Evolutionary conservation across 2,329 filamentous ascomycete species (phyloP).

Genomic region (Arthrobotrys megalospora): DNA sequence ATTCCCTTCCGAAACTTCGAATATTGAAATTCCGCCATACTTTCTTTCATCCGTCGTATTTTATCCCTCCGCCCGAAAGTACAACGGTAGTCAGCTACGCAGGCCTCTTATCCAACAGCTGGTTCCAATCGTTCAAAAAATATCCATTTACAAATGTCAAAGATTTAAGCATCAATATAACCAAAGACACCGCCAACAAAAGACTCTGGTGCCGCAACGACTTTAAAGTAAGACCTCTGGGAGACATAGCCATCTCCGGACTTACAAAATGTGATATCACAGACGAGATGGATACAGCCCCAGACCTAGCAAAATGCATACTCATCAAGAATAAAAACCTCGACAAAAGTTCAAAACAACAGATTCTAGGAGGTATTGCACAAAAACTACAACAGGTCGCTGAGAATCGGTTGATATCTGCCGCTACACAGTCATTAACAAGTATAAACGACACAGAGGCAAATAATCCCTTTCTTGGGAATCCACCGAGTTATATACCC

Average conservation of each 20-base stretch:
- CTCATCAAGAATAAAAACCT: not conserved
- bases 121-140: constrained; percentile 10
- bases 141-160: not conserved
- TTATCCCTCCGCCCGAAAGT: not conserved
- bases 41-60: constrained; percentile 4
- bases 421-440: not conserved
- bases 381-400: not conserved
- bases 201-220: not conserved
- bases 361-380: not conserved
- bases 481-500: not conserved
- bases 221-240: not conserved
- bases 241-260: not conserved
- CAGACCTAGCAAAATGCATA: not conserved
- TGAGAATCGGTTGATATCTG: not conserved
- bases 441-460: not conserved
- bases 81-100: not conserved
- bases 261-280: not conserved
- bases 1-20: not conserved
- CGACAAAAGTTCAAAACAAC: not conserved
- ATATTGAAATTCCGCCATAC: not conserved
- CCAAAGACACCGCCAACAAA: too few relatives aligned
- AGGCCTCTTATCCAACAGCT: not conserved
- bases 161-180: not conserved
- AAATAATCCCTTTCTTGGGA: not conserved
- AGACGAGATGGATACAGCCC: not conserved